Evolutionary conservation across 2,329 filamentous ascomycete genomes (phyloP).

Genomic region (Orbilia blumenaviensis): DNA sequence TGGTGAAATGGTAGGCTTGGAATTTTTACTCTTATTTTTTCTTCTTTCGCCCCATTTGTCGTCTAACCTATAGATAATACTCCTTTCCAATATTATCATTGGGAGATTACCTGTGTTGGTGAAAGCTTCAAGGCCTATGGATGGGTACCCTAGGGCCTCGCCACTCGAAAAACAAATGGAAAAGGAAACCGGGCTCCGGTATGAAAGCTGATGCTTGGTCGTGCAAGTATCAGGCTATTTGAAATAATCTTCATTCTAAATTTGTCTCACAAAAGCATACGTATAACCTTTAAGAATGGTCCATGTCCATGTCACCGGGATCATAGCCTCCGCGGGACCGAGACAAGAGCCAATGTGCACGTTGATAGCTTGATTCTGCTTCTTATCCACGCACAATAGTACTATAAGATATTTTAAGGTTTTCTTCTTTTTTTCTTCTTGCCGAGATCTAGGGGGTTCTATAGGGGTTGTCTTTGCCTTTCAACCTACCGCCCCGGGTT

Average conservation of each 20-base stretch:
- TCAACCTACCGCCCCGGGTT: too few relatives aligned
- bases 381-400: neutral
- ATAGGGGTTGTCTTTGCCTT: neutral
- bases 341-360: neutral
- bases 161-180: neutral
- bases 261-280: neutral
- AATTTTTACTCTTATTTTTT: neutral
- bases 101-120: too few relatives aligned
- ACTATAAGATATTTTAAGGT: neutral
- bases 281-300: neutral
- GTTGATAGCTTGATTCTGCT: neutral
- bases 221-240: constrained; percentile 21
- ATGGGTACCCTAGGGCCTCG: too few relatives aligned
- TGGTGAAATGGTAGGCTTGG: neutral
- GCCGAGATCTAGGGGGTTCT: neutral
- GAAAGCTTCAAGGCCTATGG: neutral
- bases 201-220: neutral
- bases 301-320: constrained; percentile 25
- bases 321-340: constrained; percentile 19
- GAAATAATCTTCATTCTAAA: constrained; percentile 1
- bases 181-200: neutral
- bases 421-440: too few relatives aligned
- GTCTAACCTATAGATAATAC: neutral
- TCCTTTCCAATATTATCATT: neutral
- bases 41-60: too few relatives aligned